Conservation (phyloP, 1,284 basidiomycete species). For the Sutorius eximius region DNA sequence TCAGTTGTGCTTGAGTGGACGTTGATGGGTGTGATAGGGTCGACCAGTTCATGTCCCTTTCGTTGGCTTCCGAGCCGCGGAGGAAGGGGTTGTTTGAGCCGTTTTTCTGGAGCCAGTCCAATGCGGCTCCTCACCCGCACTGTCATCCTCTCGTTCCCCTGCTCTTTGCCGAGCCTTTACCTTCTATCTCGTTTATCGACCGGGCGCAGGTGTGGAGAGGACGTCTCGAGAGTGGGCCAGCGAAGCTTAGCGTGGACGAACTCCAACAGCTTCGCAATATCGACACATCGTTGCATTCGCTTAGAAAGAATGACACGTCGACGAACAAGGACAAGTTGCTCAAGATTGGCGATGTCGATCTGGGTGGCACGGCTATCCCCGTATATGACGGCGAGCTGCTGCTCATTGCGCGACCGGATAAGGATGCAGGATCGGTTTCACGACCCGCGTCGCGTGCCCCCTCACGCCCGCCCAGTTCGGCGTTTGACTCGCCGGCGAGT, state of each 20-base stretch:
- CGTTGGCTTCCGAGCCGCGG: constrained; percentile 70
- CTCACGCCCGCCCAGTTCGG: constrained; percentile 64
- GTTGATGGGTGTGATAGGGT: constrained; percentile 45
- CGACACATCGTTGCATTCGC: constrained; percentile 32
- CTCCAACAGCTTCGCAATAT: constrained; percentile 50
- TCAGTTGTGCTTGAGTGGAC: neutral
- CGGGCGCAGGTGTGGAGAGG: constrained; percentile 59
- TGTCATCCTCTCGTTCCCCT: constrained; percentile 63
- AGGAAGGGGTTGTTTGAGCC: constrained; percentile 71
- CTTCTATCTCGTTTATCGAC: constrained; percentile 66
- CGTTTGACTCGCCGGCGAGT: constrained; percentile 39
- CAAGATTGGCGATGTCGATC: constrained; percentile 46
- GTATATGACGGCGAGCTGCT: constrained; percentile 73
- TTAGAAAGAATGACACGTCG: constrained; percentile 17
- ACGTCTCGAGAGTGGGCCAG: constrained; percentile 59
- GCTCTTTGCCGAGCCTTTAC: constrained; percentile 71
- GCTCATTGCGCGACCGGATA: constrained; percentile 55
- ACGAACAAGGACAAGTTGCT: constrained; percentile 29
- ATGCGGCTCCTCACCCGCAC: constrained; percentile 38
- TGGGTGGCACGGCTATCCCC: constrained; percentile 68
- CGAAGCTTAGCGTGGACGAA: constrained; percentile 50
- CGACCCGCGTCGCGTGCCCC: constrained; percentile 57
- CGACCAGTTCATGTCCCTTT: constrained; percentile 76
- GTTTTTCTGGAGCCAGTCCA: constrained; percentile 62
- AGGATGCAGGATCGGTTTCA: constrained; percentile 47